Conservation (phyloP, 2,329 filamentous ascomycete species). For the Penicillium sp. region DNA sequence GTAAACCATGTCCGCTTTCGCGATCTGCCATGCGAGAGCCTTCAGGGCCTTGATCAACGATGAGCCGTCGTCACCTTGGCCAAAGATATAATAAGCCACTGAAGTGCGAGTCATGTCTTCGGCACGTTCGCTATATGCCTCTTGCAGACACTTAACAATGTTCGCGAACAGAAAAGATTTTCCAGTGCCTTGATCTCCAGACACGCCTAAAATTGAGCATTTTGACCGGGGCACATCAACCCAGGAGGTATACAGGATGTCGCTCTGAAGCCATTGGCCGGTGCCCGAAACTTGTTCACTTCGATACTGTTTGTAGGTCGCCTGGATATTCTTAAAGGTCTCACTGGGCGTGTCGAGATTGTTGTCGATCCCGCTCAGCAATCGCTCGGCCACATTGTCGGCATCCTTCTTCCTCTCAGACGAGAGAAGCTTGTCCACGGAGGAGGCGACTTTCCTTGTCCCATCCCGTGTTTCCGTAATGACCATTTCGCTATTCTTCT, state of each 20-base stretch:
- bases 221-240: neutral
- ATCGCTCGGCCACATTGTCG: slow-evolving; percentile 11
- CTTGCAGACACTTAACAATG: slow-evolving; percentile 15
- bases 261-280: slow-evolving; percentile 15
- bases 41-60: slow-evolving; percentile 18
- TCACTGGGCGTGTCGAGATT: slow-evolving; percentile 23
- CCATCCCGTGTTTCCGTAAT: slow-evolving; percentile 22
- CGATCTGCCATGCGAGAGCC: slow-evolving; percentile 20
- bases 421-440: slow-evolving; percentile 22
- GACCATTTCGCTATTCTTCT: slow-evolving; percentile 29
- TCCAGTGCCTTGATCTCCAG: slow-evolving; percentile 21
- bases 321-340: slow-evolving; percentile 9
- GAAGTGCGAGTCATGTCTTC: slow-evolving; percentile 18
- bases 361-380: slow-evolving; percentile 17
- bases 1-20: slow-evolving; percentile 19
- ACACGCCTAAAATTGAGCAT: slow-evolving; percentile 15
- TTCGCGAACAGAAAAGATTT: slow-evolving; percentile 23
- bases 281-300: slow-evolving; percentile 18
- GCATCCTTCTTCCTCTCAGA: slow-evolving; percentile 23
- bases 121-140: slow-evolving; percentile 1
- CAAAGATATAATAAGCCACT: slow-evolving; percentile 15
- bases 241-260: slow-evolving; percentile 9
- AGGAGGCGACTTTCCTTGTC: slow-evolving; percentile 20
- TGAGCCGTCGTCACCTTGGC: neutral
- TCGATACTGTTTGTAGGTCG: slow-evolving; percentile 5